Conservation (phyloP, 140 eudicot species). For the Ambrosia hybrid region DNA sequence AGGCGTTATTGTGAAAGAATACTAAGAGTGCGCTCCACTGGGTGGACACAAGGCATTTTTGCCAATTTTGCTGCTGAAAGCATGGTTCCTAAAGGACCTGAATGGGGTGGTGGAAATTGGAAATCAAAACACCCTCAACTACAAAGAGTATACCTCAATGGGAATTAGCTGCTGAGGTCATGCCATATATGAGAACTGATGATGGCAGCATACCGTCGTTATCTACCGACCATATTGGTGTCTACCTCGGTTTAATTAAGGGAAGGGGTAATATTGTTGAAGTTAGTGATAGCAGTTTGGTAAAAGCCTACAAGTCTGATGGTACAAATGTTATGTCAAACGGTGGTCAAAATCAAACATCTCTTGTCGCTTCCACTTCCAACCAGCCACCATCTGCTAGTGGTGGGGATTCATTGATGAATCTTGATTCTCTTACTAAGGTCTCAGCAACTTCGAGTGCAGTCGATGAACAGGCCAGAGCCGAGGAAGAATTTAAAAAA, state of each 20-base stretch:
- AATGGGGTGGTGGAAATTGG: conserved; percentile 99
- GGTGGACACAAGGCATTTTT: conserved; percentile 99
- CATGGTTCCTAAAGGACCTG: conserved; percentile 98
- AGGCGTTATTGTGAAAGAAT: conserved; percentile 93
- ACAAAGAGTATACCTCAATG: conserved; percentile 87
- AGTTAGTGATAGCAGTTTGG: conserved; percentile 89
- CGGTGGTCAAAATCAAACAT: conserved; percentile 36
- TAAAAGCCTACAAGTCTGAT: conserved; percentile 62
- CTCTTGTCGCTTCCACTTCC: conserved; percentile 44
- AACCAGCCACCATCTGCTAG: conserved; percentile 38
- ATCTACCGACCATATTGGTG: conserved; percentile 90
- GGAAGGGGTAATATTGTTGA: conserved; percentile 92
- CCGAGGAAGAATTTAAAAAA: conserved; percentile 88
- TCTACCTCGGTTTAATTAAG: conserved; percentile 80
- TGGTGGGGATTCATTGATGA: conserved; percentile 61
- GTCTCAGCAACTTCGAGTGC: conserved; percentile 42
- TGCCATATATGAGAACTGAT: conserved; percentile 96
- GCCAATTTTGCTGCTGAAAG: conserved; percentile 99
- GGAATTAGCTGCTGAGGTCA: conserved; percentile 98
- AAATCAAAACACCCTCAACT: conserved; percentile 81
- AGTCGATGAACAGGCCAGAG: conserved; percentile 77
- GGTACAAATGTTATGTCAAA: conserved; percentile 42
- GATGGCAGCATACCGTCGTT: conserved; percentile 93
- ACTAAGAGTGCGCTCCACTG: conserved; percentile 84
- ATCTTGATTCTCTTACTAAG: conserved; percentile 70